phyloP scores from a whole-genome alignment of 805 yeast genomes.

The Metschnikowia lunata region DNA sequence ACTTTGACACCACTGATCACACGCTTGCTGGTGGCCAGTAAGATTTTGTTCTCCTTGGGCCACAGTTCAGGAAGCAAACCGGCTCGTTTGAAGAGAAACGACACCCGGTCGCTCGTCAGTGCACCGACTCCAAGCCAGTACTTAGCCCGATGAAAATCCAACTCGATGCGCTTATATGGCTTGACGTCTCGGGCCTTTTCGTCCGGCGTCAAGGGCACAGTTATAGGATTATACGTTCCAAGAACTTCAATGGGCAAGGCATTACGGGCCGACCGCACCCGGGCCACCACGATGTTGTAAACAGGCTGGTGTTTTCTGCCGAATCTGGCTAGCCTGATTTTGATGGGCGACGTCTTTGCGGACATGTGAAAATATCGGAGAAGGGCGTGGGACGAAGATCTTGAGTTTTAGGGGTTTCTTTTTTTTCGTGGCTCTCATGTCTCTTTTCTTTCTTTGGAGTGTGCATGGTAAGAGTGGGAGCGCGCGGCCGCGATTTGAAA shows the following conservation, averaged over 20 bases:
- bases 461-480: not conserved
- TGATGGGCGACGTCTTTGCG: conserved; percentile 43
- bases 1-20: conserved; percentile 24
- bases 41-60: conserved; percentile 47
- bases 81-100: conserved; percentile 70
- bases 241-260: conserved; percentile 89
- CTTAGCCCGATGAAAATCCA: conserved; percentile 85
- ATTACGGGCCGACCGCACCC: conserved; percentile 72
- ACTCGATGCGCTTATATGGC: conserved; percentile 71
- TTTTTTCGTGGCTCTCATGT: not conserved
- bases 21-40: conserved; percentile 26
- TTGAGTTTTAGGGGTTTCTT: not conserved
- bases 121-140: conserved; percentile 99
- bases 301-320: conserved; percentile 86
- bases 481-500: not conserved
- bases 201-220: conserved; percentile 61
- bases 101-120: conserved; percentile 81
- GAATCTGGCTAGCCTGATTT: conserved; percentile 88
- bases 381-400: no score
- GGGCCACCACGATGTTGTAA: conserved; percentile 88
- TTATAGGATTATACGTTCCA: conserved; percentile 87
- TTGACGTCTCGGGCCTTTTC: conserved; percentile 53
- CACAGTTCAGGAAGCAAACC: conserved; percentile 61
- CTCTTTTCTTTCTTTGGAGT: not conserved
- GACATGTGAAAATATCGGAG: conserved; percentile 6